Evolutionary conservation across 805 yeast species (phyloP).

Genomic region (Spathaspora gorwiae): DNA sequence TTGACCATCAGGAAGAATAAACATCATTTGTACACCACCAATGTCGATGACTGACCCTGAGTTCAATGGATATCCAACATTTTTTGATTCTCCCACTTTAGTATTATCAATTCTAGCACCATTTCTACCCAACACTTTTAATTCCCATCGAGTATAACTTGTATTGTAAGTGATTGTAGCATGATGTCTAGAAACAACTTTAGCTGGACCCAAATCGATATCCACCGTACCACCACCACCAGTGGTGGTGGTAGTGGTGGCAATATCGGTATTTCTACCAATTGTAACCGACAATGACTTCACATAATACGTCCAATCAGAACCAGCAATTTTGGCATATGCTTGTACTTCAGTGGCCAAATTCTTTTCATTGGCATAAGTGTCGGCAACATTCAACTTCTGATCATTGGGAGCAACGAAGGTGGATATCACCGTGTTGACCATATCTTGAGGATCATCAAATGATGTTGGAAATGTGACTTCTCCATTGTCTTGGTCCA

Average conservation of each 20-base stretch:
- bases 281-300: slow-evolving; percentile 69
- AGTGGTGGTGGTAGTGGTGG: background rate
- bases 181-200: slow-evolving; percentile 91
- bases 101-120: slow-evolving; percentile 86
- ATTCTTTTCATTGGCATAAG: slow-evolving; percentile 70
- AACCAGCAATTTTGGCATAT: slow-evolving; percentile 92
- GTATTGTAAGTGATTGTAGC: slow-evolving; percentile 79
- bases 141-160: slow-evolving; percentile 77
- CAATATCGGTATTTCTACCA: slow-evolving; percentile 71
- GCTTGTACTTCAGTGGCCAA: slow-evolving; percentile 85
- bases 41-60: slow-evolving; percentile 92
- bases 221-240: slow-evolving; percentile 39
- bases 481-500: slow-evolving; percentile 9
- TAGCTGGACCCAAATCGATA: slow-evolving; percentile 94
- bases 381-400: slow-evolving; percentile 65
- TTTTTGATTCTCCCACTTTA: slow-evolving; percentile 47
- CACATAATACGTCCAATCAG: slow-evolving; percentile 91
- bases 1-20: slow-evolving; percentile 85
- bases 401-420: slow-evolving; percentile 64
- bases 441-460: slow-evolving; percentile 59
- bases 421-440: slow-evolving; percentile 69
- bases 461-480: slow-evolving; percentile 25
- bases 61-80: slow-evolving; percentile 52
- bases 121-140: slow-evolving; percentile 79
- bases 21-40: slow-evolving; percentile 99